Evolutionary conservation across 2,329 filamentous ascomycete species (phyloP).

Genomic region (Pestalotiopsis sp.): DNA sequence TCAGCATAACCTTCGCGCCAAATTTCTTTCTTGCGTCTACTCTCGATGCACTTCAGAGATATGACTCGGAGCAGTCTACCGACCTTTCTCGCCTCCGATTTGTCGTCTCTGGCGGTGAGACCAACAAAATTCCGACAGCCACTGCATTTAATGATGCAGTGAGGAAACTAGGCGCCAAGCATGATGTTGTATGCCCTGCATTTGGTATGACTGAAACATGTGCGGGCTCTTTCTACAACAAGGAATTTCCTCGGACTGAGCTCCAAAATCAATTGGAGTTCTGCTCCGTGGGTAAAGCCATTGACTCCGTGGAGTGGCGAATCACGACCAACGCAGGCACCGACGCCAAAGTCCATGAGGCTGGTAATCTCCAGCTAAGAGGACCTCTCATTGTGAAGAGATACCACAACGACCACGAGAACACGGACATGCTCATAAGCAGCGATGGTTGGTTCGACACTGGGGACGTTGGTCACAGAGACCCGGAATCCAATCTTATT

Average conservation of each 20-base stretch:
- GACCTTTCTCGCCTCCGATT: constrained; percentile 5
- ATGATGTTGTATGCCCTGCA: constrained; percentile 8
- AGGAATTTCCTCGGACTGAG: constrained; percentile 6
- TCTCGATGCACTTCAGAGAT: not conserved
- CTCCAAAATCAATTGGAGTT: not conserved
- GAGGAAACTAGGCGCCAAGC: not conserved
- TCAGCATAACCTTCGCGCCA: constrained; percentile 39
- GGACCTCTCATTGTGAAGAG: constrained; percentile 64
- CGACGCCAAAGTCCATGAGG: constrained; percentile 20
- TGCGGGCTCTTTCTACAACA: constrained; percentile 15
- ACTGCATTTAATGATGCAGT: constrained; percentile 11
- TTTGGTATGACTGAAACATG: constrained; percentile 17
- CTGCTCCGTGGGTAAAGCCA: constrained; percentile 9
- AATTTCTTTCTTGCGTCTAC: constrained; percentile 16
- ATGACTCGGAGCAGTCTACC: not conserved
- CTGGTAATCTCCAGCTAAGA: constrained; percentile 61
- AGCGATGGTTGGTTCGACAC: constrained; percentile 47
- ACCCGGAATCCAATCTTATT: constrained; percentile 35
- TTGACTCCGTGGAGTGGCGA: not conserved
- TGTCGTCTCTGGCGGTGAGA: constrained; percentile 14
- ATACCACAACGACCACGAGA: constrained; percentile 62
- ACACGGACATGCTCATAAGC: constrained; percentile 59
- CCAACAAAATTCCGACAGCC: constrained; percentile 10
- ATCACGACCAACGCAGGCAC: not conserved
- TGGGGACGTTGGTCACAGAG: constrained; percentile 39